Evolutionary conservation across 1,284 basidiomycete species (phyloP).

Genomic region (Gymnopus androsaceus): DNA sequence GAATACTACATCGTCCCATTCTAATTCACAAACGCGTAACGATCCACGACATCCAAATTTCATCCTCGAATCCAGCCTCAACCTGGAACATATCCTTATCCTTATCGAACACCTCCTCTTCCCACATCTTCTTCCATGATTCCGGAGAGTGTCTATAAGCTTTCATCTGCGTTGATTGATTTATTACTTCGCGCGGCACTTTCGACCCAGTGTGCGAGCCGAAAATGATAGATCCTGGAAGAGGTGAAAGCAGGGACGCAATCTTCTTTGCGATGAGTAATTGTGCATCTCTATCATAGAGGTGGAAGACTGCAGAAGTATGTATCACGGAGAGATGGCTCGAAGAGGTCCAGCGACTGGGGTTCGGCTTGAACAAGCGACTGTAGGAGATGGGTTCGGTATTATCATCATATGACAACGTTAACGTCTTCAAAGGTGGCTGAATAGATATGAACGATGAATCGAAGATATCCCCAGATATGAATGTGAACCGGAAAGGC

Average conservation of each 20-base stretch:
- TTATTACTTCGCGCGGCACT: constrained; percentile 14
- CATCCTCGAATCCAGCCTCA: too few species aligned
- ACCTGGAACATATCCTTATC: constrained; percentile 2
- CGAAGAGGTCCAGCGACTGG: constrained; percentile 44
- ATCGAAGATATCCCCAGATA: constrained; percentile 47
- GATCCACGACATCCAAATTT: too few species aligned
- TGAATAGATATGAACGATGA: too few species aligned
- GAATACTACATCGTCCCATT: too few species aligned
- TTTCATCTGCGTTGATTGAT: constrained; percentile 12
- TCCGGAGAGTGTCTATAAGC: constrained; percentile 37
- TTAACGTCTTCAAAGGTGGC: constrained; percentile 14
- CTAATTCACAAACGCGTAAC: too few species aligned
- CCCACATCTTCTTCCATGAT: constrained; percentile 41
- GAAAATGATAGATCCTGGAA: too few species aligned
- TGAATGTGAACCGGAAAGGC: constrained; percentile 45
- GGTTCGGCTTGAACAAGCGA: constrained; percentile 20
- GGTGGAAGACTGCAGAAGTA: constrained; percentile 51
- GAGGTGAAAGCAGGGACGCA: too few species aligned
- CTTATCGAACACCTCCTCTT: constrained; percentile 47
- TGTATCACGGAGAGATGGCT: constrained; percentile 49
- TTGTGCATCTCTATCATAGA: constrained; percentile 49
- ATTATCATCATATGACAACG: too few species aligned
- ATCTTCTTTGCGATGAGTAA: constrained; percentile 38
- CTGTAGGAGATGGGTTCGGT: constrained; percentile 12
- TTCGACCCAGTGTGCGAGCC: constrained; percentile 28